These are phyloP conservation scores for Teratosphaeria destructans DNA, from an alignment of 2,329 filamentous ascomycete genomes.

Conservation along the genomic window DNA sequence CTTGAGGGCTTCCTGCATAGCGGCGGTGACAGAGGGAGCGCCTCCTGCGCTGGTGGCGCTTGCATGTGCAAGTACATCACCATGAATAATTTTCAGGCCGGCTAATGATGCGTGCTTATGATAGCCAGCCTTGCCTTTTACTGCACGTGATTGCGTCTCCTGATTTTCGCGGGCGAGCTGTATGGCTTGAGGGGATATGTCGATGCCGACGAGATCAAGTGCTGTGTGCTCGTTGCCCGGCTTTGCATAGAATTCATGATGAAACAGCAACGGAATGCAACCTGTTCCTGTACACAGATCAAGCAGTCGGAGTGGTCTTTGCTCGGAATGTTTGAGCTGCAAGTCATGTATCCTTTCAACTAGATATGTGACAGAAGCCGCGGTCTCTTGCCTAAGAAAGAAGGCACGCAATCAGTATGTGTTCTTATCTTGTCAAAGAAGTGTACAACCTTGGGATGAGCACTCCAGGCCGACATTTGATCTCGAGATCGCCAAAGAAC, in stretches of 20 bases:
- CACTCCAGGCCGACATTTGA: conserved; percentile 65
- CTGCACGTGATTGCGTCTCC: background rate
- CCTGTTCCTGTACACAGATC: conserved; percentile 89
- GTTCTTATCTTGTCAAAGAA: conserved; percentile 1
- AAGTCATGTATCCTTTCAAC: conserved; percentile 6
- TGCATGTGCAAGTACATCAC: conserved; percentile 22
- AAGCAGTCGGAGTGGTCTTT: conserved; percentile 48
- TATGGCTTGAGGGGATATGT: conserved; percentile 59
- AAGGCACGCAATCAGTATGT: conserved; percentile 5
- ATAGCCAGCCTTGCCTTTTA: background rate
- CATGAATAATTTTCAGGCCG: conserved; percentile 23
- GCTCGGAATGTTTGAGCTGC: background rate
- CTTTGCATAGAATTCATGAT: conserved; percentile 44
- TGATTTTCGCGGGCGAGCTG: conserved; percentile 1
- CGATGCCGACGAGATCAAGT: conserved; percentile 56
- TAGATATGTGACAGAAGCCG: conserved; percentile 29
- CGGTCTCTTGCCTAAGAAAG: conserved; percentile 35
- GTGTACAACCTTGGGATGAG: conserved; percentile 62
- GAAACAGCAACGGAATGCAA: conserved; percentile 73
- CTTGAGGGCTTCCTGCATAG: conserved; percentile 1
- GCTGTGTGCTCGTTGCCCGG: conserved; percentile 5
- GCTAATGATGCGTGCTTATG: conserved; percentile 1
- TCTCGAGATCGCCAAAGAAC: conserved; percentile 75
- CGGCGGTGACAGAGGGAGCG: conserved; percentile 4
- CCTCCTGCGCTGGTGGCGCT: background rate